Evolutionary conservation across 768 basidiomycete species (phyloP), one percentile per base, ranked within the genome.

Genomic region (Tephrocybe sp.): DNA sequence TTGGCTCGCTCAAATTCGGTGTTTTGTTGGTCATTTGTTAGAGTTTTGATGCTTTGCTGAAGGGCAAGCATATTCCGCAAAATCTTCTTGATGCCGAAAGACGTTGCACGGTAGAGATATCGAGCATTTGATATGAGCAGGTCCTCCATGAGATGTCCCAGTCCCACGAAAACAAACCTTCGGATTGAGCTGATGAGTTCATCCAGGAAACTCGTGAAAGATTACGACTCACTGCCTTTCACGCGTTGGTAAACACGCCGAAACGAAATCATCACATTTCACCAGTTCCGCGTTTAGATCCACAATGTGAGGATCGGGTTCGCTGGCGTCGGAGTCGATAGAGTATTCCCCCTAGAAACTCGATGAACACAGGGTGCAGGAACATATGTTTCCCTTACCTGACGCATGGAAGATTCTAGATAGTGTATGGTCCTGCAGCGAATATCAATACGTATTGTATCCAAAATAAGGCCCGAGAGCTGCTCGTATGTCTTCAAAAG

Each of bases 401-500:
- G 80, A 54, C 81, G 78, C 67, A 94, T 80, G 2, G 92, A 83
- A 18, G 86, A 82, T 48, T 88, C 82, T 10, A 97, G 70, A 65
- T 91, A 88, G 61, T 87, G 84, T 25, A 91, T 83, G 2, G 82
- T 79, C 39, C 92, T 80, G 62, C 93, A 92, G 4, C 95, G 82
- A 44, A 97, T 69, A 61, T 97, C 95, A 45, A 91, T 80, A 29
- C 94, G 82, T 24, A 97, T 82, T 4, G 89, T 93, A 62, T 88
- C 86, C 34, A 97, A 71, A 42, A 97, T 85, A 49, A 94, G 78
- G 59, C 88, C 84, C 8, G 90, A 86, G 6, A 98, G 76, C 57
- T 95, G 93, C 31, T 88, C 85, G 59, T 93, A 97, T 2, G 94
- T 95, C 69, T 87, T 84, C 34, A 94, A 72, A 38, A 98, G 74